Conservation (phyloP, 768 basidiomycete species). For the Suillus subalutaceus region DNA sequence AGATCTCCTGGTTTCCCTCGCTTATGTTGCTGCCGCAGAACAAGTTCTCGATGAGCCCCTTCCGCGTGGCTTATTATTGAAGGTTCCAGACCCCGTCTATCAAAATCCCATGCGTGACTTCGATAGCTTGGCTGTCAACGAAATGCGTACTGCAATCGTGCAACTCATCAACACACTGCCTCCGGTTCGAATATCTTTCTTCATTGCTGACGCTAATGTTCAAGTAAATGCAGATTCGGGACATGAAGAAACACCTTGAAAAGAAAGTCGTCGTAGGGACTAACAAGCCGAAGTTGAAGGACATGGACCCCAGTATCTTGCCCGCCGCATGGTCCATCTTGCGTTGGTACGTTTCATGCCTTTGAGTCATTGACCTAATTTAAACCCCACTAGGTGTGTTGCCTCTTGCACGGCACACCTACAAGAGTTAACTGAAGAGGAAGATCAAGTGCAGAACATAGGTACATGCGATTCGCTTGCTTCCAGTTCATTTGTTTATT, state of each 20-base stretch:
- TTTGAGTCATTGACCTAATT: background rate
- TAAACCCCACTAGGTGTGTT: conserved; percentile 50
- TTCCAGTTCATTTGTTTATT: background rate
- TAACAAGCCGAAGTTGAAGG: conserved; percentile 54
- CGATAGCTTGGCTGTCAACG: conserved; percentile 42
- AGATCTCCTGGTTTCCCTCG: conserved; percentile 68
- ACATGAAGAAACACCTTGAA: conserved; percentile 62
- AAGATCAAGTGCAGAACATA: conserved; percentile 57
- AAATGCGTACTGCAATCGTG: conserved; percentile 52
- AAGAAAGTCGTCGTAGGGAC: conserved; percentile 53
- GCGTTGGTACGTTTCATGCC: conserved; percentile 48
- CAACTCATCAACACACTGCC: conserved; percentile 51
- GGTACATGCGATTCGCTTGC: conserved; percentile 36
- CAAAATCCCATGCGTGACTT: conserved; percentile 46
- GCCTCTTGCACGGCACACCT: conserved; percentile 75
- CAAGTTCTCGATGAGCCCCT: conserved; percentile 57
- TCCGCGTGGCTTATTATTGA: conserved; percentile 61
- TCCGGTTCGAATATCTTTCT: conserved; percentile 38
- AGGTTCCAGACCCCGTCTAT: conserved; percentile 40
- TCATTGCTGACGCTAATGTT: background rate
- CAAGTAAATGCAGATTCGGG: conserved; percentile 42
- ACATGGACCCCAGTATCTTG: conserved; percentile 49
- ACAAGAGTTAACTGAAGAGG: conserved; percentile 58
- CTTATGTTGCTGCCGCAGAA: conserved; percentile 59
- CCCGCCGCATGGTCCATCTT: conserved; percentile 69